Evolutionary conservation across 169 alveolate genomes (phyloP), one percentile per base, ranked within the genome.

Genomic region (Cryptosporidium parvum): DNA sequence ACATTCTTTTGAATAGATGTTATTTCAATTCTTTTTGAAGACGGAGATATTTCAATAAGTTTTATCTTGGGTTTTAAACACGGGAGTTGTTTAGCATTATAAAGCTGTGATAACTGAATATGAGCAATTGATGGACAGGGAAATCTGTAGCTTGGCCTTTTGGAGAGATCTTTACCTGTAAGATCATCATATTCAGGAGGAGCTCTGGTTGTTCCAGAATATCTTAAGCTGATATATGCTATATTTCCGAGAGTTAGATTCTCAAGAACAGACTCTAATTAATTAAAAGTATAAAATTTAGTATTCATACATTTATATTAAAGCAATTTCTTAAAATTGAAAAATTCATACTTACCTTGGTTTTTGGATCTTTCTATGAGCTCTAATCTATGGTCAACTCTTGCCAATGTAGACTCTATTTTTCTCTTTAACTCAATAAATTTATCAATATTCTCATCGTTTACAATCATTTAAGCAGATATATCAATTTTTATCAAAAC

Each of bases 71-170:
- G 89, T 35, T 62, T 62, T 23, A 45, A 10, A 42, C 89, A 80
- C 18, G 65, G 33, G 35, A 80, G 39, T 65, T 61, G 75, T 37
- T 80, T 80, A 10, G 89, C 80, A 12, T 12, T 59, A 48, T 80
- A 62, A 1, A 80, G 75, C 23, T 62, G 73, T n/a, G 89, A 80
- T 9, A 80, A 44, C 26, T 65, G 73, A 44, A 80, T 80, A 65
- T 61, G 89, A 5, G 89, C 89, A 62, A 35, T 80, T 37, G 89
- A 61, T 59, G 89, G 89, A 39, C 75, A 80, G 48, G 89, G 89
- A 31, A 80, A 80, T 23, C 89, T 62, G 70, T 80, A 80, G 67
- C 80, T 65, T 6, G 89, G 89, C 53, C 80, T 80, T 80, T 35
- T 59, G 14, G 89, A 59, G 14, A 80, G 75, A 14, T 80, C 80